phyloP scores from a whole-genome alignment of 2,329 filamentous ascomycete genomes.

The Pseudonectria foliicola region DNA sequence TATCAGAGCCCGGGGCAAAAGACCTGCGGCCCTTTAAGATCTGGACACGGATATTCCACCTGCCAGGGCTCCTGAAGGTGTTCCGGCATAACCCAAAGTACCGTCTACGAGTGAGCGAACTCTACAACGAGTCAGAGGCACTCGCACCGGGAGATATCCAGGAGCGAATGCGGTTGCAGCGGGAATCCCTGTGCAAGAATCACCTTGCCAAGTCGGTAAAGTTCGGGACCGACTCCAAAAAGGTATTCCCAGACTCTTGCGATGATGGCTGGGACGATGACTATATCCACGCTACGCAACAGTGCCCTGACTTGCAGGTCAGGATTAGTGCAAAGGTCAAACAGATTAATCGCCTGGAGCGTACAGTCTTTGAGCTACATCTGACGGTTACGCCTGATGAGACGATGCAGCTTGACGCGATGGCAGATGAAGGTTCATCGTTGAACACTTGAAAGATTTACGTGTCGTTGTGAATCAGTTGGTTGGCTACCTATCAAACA shows the following conservation, averaged over 20 bases:
- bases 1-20: too few relatives aligned
- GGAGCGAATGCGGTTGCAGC: slow-evolving; percentile 7
- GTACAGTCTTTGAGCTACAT: slow-evolving; percentile 13
- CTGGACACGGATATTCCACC: slow-evolving; percentile 17
- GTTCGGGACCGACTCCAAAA: slow-evolving; percentile 3
- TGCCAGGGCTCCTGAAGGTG: slow-evolving; percentile 5
- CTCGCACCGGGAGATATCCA: slow-evolving; percentile 9
- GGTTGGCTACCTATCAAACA: too few relatives aligned
- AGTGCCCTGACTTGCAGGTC: neutral
- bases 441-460: too few relatives aligned
- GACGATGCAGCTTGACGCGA: too few relatives aligned
- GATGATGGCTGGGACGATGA: slow-evolving; percentile 6
- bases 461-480: too few relatives aligned
- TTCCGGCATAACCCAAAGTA: slow-evolving; percentile 1
- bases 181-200: slow-evolving; percentile 9
- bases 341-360: slow-evolving; percentile 8
- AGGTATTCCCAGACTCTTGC: slow-evolving; percentile 9
- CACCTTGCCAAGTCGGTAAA: neutral
- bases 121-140: slow-evolving; percentile 4
- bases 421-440: too few relatives aligned
- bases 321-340: slow-evolving; percentile 3
- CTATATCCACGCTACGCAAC: slow-evolving; percentile 3
- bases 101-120: slow-evolving; percentile 1
- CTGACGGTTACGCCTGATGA: slow-evolving; percentile 1
- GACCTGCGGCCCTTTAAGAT: slow-evolving; percentile 1